These are phyloP conservation scores for Penicillium sp. DNA, from an alignment of 2,329 filamentous ascomycete species.

Conservation along the genomic window DNA sequence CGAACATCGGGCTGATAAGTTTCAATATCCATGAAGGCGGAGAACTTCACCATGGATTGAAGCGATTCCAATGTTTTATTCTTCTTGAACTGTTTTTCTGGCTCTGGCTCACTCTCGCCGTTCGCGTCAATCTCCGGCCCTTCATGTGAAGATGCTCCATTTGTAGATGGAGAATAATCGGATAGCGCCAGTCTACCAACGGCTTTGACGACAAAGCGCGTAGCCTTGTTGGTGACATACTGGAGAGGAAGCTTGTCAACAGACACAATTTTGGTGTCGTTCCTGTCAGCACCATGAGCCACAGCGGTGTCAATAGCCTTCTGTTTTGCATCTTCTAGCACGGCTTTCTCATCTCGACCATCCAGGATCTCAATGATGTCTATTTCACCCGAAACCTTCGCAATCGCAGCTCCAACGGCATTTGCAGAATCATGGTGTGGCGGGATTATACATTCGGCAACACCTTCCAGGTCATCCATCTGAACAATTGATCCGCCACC, in stretches of 20 bases:
- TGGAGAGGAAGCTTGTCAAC: conserved; percentile 43
- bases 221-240: conserved; percentile 43
- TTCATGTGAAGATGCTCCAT: neutral
- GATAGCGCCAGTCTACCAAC: neutral
- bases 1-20: conserved; percentile 34
- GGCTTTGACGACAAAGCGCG: conserved; percentile 40
- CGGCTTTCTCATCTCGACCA: conserved; percentile 21
- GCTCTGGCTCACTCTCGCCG: neutral
- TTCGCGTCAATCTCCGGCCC: neutral
- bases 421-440: conserved; percentile 58
- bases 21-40: neutral
- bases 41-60: neutral
- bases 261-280: conserved; percentile 45
- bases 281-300: neutral
- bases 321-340: conserved; percentile 17
- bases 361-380: conserved; percentile 53
- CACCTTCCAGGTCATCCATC: conserved; percentile 50
- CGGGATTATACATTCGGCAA: conserved; percentile 53
- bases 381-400: conserved; percentile 54
- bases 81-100: neutral
- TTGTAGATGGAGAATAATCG: neutral
- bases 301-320: neutral
- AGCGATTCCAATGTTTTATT: neutral
- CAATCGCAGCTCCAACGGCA: conserved; percentile 61
- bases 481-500: conserved; percentile 59